Conservation (phyloP, 176 grass and related monocot genomes). For the Oryza rufipogon region DNA sequence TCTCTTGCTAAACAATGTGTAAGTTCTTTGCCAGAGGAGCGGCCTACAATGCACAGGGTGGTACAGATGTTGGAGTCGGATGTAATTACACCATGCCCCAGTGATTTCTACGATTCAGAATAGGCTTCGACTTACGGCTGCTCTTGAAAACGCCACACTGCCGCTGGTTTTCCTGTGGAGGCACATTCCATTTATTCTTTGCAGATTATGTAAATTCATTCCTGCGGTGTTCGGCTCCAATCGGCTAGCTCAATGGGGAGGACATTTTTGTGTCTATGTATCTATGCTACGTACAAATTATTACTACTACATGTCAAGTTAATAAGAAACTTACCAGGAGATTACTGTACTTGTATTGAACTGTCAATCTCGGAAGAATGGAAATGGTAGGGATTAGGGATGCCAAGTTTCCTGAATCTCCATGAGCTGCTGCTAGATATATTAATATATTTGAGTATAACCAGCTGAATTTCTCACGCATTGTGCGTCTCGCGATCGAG, state of each 20-base stretch:
- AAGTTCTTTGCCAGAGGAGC: conserved; percentile 78
- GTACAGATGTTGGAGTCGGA: conserved; percentile 98
- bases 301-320: conserved; percentile 34
- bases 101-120: conserved; percentile 98
- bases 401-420: not conserved
- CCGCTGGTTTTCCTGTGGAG: conserved; percentile 44
- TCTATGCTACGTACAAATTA: conserved; percentile 49
- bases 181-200: conserved; percentile 84
- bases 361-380: not conserved
- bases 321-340: conserved; percentile 51
- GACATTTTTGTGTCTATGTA: conserved; percentile 63
- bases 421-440: not conserved
- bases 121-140: conserved; percentile 37
- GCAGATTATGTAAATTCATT: conserved; percentile 81
- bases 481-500: not conserved
- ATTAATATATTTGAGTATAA: not conserved
- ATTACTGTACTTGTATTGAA: conserved; percentile 12
- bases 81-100: conserved; percentile 94
- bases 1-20: conserved; percentile 94
- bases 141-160: conserved; percentile 17
- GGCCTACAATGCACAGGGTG: conserved; percentile 95
- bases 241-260: conserved; percentile 41
- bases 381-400: not conserved
- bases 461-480: not conserved
- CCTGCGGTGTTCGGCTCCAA: conserved; percentile 42